phyloP scores from a whole-genome alignment of 441 rosid species.

The Biscutella laevigata region DNA sequence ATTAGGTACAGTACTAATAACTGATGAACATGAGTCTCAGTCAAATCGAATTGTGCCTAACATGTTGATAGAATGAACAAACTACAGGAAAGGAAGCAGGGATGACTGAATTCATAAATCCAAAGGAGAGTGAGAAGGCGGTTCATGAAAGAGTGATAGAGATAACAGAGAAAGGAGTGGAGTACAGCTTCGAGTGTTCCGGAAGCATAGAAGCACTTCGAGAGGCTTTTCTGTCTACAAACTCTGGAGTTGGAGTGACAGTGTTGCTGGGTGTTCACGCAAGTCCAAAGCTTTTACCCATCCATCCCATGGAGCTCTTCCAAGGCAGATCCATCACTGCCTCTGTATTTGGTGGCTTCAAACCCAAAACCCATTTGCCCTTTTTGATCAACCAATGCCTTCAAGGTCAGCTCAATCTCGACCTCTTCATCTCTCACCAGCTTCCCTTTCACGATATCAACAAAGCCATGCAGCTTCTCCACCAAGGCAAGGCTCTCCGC shows the following conservation, averaged over 20 bases:
- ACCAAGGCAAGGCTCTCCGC: constrained; percentile 44
- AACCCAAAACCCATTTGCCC: constrained; percentile 27
- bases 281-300: constrained; percentile 25
- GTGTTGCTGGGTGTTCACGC: constrained; percentile 28
- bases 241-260: constrained; percentile 28
- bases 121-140: constrained; percentile 40
- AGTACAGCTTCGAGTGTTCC: constrained; percentile 45
- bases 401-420: constrained; percentile 35
- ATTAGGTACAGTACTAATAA: constrained; percentile 15
- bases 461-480: constrained; percentile 42
- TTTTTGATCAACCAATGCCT: constrained; percentile 22
- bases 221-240: constrained; percentile 26
- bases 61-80: constrained; percentile 17
- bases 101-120: constrained; percentile 45
- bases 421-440: constrained; percentile 45
- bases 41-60: not conserved
- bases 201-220: constrained; percentile 35
- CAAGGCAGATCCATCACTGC: constrained; percentile 26
- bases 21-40: not conserved
- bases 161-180: constrained; percentile 42
- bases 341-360: constrained; percentile 28
- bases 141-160: constrained; percentile 44
- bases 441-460: constrained; percentile 48
- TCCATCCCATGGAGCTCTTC: constrained; percentile 32
- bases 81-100: constrained; percentile 49